Evolutionary conservation across 139 green algal species (phyloP).

Genomic region (Pycnococcus provasolii): DNA sequence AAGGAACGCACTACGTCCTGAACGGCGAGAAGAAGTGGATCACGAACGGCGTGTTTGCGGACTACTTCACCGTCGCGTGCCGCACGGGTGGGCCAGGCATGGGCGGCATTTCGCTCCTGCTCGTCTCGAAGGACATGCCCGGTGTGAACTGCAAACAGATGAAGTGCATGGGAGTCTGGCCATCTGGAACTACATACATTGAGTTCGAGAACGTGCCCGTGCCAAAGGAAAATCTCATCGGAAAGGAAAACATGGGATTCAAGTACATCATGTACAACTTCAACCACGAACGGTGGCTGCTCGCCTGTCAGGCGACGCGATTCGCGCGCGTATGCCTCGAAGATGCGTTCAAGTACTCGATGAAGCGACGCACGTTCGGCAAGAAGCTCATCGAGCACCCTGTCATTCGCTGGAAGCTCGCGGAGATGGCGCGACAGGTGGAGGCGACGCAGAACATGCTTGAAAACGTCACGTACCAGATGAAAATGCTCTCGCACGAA

Average conservation of each 20-base stretch:
- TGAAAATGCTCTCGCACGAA: conserved; percentile 21
- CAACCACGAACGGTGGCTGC: conserved; percentile 24
- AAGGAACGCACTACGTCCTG: conserved; percentile 8
- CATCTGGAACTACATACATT: conserved; percentile 17
- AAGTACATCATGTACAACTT: conserved; percentile 33
- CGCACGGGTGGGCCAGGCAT: conserved; percentile 17
- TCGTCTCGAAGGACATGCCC: conserved; percentile 9
- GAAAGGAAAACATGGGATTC: conserved; percentile 19
- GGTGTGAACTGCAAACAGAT: conserved; percentile 14
- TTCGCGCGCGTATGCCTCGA: conserved; percentile 22
- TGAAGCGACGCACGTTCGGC: conserved; percentile 14
- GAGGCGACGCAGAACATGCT: conserved; percentile 26
- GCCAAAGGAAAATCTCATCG: conserved; percentile 18
- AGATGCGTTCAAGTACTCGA: conserved; percentile 13
- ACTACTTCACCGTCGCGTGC: conserved; percentile 19
- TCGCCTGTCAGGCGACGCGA: conserved; percentile 3
- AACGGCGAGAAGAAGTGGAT: conserved; percentile 32
- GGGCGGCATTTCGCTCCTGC: conserved; percentile 13
- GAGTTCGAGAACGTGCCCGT: conserved; percentile 18
- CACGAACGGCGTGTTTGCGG: conserved; percentile 22
- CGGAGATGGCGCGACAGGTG: conserved; percentile 23
- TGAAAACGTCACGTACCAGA: conserved; percentile 31
- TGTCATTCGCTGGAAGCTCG: conserved; percentile 17
- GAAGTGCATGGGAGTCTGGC: background rate
- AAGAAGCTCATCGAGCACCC: conserved; percentile 25